phyloP scores from a whole-genome alignment of 2,329 filamentous ascomycete genomes.

The Endothia cerciana region DNA sequence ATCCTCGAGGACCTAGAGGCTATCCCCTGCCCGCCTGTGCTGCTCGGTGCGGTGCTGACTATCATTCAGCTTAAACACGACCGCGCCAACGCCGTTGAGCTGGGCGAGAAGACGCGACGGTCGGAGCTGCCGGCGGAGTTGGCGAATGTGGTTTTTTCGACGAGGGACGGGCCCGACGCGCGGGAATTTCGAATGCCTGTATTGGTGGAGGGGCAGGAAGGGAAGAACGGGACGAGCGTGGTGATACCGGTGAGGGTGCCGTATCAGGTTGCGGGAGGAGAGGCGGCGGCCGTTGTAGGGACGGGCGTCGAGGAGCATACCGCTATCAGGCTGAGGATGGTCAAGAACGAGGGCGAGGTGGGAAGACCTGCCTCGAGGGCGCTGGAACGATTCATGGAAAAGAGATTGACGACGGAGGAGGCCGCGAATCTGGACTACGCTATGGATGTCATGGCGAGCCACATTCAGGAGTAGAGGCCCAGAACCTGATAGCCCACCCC shows the following conservation, averaged over 20 bases:
- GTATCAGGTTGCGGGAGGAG: conserved; percentile 20
- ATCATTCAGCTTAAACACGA: conserved; percentile 10
- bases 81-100: background rate
- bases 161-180: background rate
- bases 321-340: conserved; percentile 35
- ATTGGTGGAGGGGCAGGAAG: conserved; percentile 14
- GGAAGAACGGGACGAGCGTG: conserved; percentile 16
- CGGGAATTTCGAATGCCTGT: conserved; percentile 23
- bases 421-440: conserved; percentile 26
- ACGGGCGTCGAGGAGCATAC: background rate
- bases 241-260: conserved; percentile 30
- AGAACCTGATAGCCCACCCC: conserved; percentile 4
- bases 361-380: conserved; percentile 36
- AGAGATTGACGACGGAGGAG: conserved; percentile 21
- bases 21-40: conserved; percentile 27
- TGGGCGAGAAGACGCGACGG: background rate
- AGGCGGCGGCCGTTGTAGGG: background rate
- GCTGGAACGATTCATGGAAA: conserved; percentile 32
- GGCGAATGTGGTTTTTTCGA: conserved; percentile 27
- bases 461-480: background rate
- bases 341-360: conserved; percentile 43
- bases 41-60: conserved; percentile 19
- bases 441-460: conserved; percentile 25
- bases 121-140: conserved; percentile 2
- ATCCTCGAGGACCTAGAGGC: conserved; percentile 44